Base-by-base conservation (phyloP, 345 rosid species). In the Sonneratia caseolaris region DNA sequence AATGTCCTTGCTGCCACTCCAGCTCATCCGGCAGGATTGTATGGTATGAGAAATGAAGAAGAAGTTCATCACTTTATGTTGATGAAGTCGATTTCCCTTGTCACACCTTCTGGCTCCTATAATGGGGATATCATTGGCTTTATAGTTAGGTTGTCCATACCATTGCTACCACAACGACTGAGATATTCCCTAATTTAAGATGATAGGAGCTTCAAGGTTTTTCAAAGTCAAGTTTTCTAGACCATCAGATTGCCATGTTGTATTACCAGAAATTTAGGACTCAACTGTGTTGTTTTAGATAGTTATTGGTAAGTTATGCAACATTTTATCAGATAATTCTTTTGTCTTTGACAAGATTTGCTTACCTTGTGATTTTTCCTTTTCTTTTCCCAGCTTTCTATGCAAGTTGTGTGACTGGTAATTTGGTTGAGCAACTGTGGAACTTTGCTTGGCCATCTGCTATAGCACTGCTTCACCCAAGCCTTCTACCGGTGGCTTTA, bases 361-460 rank as follows among this genome's bases (percentile, higher is more conserved):
- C 66, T 27, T 27, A 62, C 66, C 18, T 24, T 21, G 21, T 3
- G 32, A n/a, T 19, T 27, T 62, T 27, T 32, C 37, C 11, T 62
- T 12, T 62, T 13, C 6, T 35, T 27, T 62, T 62, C 66, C 38
- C 88, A 89, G 91, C 89, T 66, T 79, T 94, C 40, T 91, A 94
- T 76, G 91, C 97, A 18, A 85, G 85, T 74, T 87, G 85, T 80
- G 69, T 94, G 45, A 90, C 91, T 40, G 97, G 91, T 47, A 91
- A 91, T 79, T 75, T 91, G 70, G 98, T 94, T 76, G 98, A 94
- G 69, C 95, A 89, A 75, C 87, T 94, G 2, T 91, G 97, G 98
- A 90, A 81, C 74, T 94, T 94, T 75, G 93, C 95, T 69, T 94
- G 96, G 97, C 98, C 98, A 3, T 90, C 96, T 64, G 91, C 98